These are phyloP conservation scores for Fusarium pseudoanthophilum DNA, from an alignment of 2,329 filamentous ascomycete genomes.

Conservation along the genomic window DNA sequence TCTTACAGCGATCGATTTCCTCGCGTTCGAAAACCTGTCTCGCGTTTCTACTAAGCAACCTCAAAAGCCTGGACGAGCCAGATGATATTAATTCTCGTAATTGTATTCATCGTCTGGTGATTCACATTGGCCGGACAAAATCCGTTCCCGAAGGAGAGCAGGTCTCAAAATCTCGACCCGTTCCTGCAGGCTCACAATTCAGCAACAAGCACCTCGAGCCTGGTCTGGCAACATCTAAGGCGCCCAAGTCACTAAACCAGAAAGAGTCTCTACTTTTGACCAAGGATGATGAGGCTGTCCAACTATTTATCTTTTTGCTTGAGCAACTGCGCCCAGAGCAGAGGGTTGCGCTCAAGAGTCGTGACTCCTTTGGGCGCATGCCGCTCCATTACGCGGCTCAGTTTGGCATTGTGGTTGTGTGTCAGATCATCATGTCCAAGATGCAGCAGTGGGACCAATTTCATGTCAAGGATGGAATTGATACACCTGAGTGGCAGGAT, in stretches of 20 bases:
- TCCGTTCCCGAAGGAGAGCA: conserved; percentile 57
- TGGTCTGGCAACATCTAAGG: conserved; percentile 72
- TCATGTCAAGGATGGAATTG: conserved; percentile 84
- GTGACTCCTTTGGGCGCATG: conserved; percentile 83
- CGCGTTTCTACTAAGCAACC: conserved; percentile 72
- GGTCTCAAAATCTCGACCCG: conserved; percentile 62
- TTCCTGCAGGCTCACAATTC: conserved; percentile 64
- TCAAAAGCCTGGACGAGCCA: conserved; percentile 81
- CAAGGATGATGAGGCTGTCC: conserved; percentile 79
- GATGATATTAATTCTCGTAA: conserved; percentile 96
- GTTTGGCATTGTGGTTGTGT: conserved; percentile 92
- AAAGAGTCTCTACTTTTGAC: conserved; percentile 74
- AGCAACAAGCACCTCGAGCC: conserved; percentile 82
- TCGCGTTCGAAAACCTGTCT: conserved; percentile 76
- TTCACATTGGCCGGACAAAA: conserved; percentile 86
- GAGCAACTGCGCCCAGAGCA: conserved; percentile 76
- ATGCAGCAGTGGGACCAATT: conserved; percentile 93
- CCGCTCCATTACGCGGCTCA: conserved; percentile 95
- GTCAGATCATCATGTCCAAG: conserved; percentile 84
- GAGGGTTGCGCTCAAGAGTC: conserved; percentile 71
- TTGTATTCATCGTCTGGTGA: conserved; percentile 90
- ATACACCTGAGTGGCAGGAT: conserved; percentile 90
- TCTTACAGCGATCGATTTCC: conserved; percentile 81
- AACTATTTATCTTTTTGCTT: conserved; percentile 71
- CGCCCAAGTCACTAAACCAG: conserved; percentile 69